Evolutionary conservation across 192 early-diverging fungal genomes (phyloP), one percentile per base, ranked within the genome.

Genomic region (Backusella tarrabulga): DNA sequence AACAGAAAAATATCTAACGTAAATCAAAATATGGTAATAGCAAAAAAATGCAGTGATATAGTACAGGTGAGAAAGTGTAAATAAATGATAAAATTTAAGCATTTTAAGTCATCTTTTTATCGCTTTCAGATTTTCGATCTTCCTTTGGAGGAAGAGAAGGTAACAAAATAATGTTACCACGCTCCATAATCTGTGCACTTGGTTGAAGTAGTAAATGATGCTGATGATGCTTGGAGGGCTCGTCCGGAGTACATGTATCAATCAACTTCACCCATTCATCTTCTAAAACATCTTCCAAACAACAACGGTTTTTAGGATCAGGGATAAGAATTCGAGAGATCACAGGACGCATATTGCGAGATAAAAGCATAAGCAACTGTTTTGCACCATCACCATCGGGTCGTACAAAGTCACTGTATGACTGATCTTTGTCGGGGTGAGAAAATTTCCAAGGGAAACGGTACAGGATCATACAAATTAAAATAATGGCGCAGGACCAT

Each of bases 401-500:
- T 74, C 41, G 63, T 19, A 76, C 36, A 63, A 72, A 88, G 4
- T 84, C 86, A 38, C 91, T 88, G 68, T 86, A 90, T 1, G 90
- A 88, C 50, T 86, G 84, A 74, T 93, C 90, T 19, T 84, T 79
- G 9, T 87, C 83, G 7, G 81, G 71, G 36, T 84, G 87, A 36
- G 93, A 86, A 0, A 91, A 72, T 9, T 87, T 80, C 92, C 93
- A 95, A 14, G 91, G 91, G 72, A 94, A 93, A 67, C 91, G 89
- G 35, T 88, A 88, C 14, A 92, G 80, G 12, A 85, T 85, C 89
- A 94, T 90, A 74, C 92, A 92, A 67, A 93, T 88, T 84, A 91
- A 96, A 73, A 98, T 96, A 76, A 99, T 95, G 32, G 94, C 97
- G 36, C 89, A 75, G 4, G 93, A 92, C 97, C 97, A 99, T 21